These are phyloP conservation scores for Salix dunnii DNA, from an alignment of 345 rosid species.

Conservation along the genomic window DNA sequence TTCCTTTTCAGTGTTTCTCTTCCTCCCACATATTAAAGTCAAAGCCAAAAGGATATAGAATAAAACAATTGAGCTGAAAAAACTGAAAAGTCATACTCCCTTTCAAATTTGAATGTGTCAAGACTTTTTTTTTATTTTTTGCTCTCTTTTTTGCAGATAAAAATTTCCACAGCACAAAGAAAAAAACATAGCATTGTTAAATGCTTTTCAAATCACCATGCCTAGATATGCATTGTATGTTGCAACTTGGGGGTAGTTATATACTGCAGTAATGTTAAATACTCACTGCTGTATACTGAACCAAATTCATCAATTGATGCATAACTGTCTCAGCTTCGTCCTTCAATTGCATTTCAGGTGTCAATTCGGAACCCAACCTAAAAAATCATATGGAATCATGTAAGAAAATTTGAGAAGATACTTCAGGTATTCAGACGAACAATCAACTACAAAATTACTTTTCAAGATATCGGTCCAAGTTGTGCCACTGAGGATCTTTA, in stretches of 20 bases:
- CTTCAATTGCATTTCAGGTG: conserved; percentile 67
- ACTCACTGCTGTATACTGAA: conserved; percentile 89
- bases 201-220: background rate
- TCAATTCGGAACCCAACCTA: conserved; percentile 80
- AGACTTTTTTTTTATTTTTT: background rate
- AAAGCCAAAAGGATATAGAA: background rate
- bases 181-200: background rate
- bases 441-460: conserved; percentile 50
- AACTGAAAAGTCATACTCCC: background rate
- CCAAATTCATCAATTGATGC: conserved; percentile 71
- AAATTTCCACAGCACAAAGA: background rate
- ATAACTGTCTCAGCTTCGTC: conserved; percentile 70
- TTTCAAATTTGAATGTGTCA: background rate
- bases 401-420: conserved; percentile 16
- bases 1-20: background rate
- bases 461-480: conserved; percentile 84
- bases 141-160: background rate
- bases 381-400: conserved; percentile 25
- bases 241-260: background rate
- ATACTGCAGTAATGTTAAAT: conserved; percentile 3
- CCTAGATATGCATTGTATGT: background rate
- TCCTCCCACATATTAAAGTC: background rate
- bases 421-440: background rate
- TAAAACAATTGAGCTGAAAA: background rate
- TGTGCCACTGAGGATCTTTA: conserved; percentile 99